Percentiles rank a stretch among this genome's conserved stretches.
phyloP scores from a whole-genome alignment of 805 yeast species.

The Ogataea nitratoaversa region DNA sequence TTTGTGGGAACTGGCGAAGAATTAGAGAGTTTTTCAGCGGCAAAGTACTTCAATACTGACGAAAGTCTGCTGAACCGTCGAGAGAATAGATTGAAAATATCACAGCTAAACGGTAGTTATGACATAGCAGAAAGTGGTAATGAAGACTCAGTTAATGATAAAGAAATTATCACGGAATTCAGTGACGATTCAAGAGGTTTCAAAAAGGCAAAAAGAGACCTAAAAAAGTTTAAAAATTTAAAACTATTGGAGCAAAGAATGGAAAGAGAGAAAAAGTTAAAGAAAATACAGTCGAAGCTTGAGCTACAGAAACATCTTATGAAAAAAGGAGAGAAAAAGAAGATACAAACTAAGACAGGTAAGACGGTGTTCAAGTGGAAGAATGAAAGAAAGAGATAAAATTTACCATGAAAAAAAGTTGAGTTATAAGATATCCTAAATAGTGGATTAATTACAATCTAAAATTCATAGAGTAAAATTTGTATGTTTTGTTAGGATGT shows the following conservation, averaged over 20 bases:
- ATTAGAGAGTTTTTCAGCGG: constrained; percentile 58
- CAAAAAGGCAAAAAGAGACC: constrained; percentile 27
- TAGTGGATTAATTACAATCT: no score
- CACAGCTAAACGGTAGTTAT: constrained; percentile 49
- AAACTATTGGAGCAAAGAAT: constrained; percentile 58
- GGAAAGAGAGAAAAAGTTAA: constrained; percentile 65
- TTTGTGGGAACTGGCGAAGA: constrained; percentile 67
- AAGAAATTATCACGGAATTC: constrained; percentile 18
- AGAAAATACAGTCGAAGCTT: constrained; percentile 66
- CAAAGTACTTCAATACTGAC: constrained; percentile 66
- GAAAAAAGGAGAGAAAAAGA: constrained; percentile 87
- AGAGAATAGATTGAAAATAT: constrained; percentile 65
- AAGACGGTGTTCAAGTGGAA: constrained; percentile 79
- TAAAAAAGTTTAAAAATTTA: constrained; percentile 58
- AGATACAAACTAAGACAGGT: constrained; percentile 63
- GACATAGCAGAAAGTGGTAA: constrained; percentile 28
- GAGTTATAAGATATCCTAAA: no score
- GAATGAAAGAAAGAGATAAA: constrained; percentile 58
- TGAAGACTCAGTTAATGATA: constrained; percentile 14
- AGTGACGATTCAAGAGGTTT: constrained; percentile 23
- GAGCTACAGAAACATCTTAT: constrained; percentile 78
- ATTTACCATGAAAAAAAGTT: no score
- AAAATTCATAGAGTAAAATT: not conserved
- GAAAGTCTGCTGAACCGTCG: constrained; percentile 53
- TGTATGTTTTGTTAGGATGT: no score